Evolutionary conservation across 345 rosid genomes (phyloP).

Genomic region (Trapa bicornis): DNA sequence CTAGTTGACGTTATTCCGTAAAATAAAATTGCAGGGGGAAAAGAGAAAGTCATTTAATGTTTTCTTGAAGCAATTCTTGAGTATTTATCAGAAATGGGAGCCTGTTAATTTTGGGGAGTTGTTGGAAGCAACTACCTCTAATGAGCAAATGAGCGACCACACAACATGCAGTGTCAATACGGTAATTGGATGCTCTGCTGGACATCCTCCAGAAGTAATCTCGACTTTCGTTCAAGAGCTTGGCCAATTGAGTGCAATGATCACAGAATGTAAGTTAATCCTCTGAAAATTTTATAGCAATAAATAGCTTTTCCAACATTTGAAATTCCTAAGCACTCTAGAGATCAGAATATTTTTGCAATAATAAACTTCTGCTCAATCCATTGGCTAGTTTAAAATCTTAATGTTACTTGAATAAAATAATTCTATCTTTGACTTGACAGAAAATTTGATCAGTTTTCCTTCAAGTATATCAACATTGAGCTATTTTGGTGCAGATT

Average conservation of each 20-base stretch:
- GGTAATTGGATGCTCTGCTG: slow-evolving; percentile 45
- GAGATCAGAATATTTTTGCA: background rate
- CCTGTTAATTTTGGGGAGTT: slow-evolving; percentile 34
- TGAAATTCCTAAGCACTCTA: background rate
- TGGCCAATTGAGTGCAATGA: slow-evolving; percentile 24
- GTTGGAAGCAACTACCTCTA: slow-evolving; percentile 23
- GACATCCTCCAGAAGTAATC: slow-evolving; percentile 58
- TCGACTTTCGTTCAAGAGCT: slow-evolving; percentile 38
- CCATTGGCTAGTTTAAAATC: background rate
- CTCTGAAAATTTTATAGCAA: background rate
- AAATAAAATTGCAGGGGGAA: slow-evolving; percentile 33
- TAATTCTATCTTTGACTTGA: background rate
- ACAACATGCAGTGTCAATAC: slow-evolving; percentile 15
- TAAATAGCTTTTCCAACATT: slow-evolving; percentile 1
- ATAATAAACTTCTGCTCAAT: background rate
- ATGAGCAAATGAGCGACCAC: slow-evolving; percentile 24
- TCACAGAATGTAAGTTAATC: slow-evolving; percentile 43
- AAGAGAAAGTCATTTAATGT: slow-evolving; percentile 41
- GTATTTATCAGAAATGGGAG: slow-evolving; percentile 48
- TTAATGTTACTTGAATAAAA: background rate
- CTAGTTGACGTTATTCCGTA: background rate
- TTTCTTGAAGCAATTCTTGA: slow-evolving; percentile 49
- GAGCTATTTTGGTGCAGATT: background rate
- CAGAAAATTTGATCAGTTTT: too few relatives aligned
- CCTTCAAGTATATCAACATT: background rate